These are phyloP conservation scores for Talaromyces trachyspermus DNA, from an alignment of 495 filamentous ascomycete species.

Conservation along the genomic window DNA sequence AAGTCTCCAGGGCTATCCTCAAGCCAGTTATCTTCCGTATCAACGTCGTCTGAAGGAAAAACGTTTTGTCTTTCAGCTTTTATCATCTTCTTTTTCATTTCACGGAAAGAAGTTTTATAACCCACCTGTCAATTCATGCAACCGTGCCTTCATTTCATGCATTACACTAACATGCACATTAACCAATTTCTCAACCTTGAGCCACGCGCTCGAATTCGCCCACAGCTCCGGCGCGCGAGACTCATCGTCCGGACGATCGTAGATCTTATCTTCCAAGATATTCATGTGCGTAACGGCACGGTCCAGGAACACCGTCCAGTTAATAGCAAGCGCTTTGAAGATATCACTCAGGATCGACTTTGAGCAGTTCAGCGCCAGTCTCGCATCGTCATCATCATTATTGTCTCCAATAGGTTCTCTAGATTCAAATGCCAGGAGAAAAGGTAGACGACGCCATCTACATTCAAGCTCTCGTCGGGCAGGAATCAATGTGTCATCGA, in stretches of 20 bases:
- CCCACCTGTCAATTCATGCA: conserved; percentile 23
- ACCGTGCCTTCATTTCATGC: conserved; percentile 34
- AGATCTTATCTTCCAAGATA: conserved; percentile 51
- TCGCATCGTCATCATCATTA: conserved; percentile 15
- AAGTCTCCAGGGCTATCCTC: conserved; percentile 30
- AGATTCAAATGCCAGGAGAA: conserved; percentile 30
- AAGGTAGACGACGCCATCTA: conserved; percentile 45
- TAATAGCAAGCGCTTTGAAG: conserved; percentile 37
- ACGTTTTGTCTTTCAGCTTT: no score
- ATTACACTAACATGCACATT: conserved; percentile 39
- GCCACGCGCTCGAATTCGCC: conserved; percentile 42
- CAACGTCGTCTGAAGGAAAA: conserved; percentile 14
- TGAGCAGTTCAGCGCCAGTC: conserved; percentile 38
- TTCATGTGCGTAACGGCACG: conserved; percentile 35
- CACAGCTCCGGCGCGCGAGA: conserved; percentile 47
- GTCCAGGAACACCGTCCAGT: conserved; percentile 41
- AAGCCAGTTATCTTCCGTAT: conserved; percentile 32
- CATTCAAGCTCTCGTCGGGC: conserved; percentile 44
- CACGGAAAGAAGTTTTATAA: no score
- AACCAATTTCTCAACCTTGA: conserved; percentile 48
- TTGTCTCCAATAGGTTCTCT: conserved; percentile 18
- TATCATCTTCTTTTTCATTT: conserved; percentile 23
- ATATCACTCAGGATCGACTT: conserved; percentile 44
- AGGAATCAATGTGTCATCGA: conserved; percentile 42
- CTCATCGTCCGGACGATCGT: conserved; percentile 49